Evolutionary conservation across 2,329 filamentous ascomycete species (phyloP), one percentile per base, ranked within the genome.

Genomic region (Paraphaeosphaeria sporulosa): DNA sequence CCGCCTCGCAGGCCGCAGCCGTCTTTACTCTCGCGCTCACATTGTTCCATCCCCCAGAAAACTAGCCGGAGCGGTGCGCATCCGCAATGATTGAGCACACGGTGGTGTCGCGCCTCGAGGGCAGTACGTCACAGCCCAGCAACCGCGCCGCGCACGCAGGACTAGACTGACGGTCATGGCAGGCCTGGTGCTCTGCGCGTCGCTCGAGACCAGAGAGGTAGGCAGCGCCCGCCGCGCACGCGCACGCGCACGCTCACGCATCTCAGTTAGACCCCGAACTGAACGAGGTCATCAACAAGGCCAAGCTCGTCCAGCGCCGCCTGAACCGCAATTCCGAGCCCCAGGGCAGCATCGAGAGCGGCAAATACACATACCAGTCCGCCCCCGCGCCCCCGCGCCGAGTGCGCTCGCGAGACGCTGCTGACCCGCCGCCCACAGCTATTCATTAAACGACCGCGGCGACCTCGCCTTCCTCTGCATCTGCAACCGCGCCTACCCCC

Each of bases 181-280:
- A 97, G 94, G 94, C 85, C 87, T 98, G 67, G 94, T 96, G 85
- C 87, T 99, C 69, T 94, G 93, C 75, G 94, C 94, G 61, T 97
- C 94, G 2, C 92, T 97, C 71, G 95, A 98, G 79, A 93, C 97
- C 77, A 91, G 93, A 74, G 88, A 91, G 82, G 89, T 90, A 74
- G 42, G 54, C 47, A 25, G 40, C 53, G 36, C 46, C 27, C 30
- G 19, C 34, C 3, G 32, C 23, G 13, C 27, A 64, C 55, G 64
- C 48, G 43, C 52, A 19, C 54, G 21, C 53, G 4, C 30, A 12
- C 38, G 49, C 61, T 66, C 44, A 70, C 65, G 58, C 32, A 54
- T 17, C 27, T 42, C 62, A 88, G 84, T 87, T 90, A 68, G 90
- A 94, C 75, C 82, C 87, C 67, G 87, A 93, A 73, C 88, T 98